Evolutionary conservation across 2,329 filamentous ascomycete species (phyloP).

Genomic region (Exophiala xenobiotica): DNA sequence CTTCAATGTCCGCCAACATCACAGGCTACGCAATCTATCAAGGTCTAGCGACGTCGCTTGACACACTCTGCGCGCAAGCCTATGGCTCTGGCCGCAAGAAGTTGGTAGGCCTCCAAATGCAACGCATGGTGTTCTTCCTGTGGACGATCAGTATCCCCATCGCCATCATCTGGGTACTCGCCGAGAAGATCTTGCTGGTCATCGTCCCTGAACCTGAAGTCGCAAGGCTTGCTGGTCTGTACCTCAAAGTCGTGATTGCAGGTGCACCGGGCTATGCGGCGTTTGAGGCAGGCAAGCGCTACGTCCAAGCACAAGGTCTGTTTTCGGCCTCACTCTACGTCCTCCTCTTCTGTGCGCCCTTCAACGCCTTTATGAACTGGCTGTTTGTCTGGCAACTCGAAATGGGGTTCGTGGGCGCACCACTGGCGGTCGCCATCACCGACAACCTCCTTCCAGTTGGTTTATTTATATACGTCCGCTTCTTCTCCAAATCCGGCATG

Average conservation of each 20-base stretch:
- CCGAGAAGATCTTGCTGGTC: conserved; percentile 61
- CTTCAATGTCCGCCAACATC: conserved; percentile 78
- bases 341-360: conserved; percentile 74
- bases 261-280: conserved; percentile 73
- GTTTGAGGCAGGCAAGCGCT: conserved; percentile 81
- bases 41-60: conserved; percentile 75
- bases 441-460: conserved; percentile 71
- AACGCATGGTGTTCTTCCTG: conserved; percentile 78
- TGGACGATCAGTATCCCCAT: conserved; percentile 72
- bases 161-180: conserved; percentile 67
- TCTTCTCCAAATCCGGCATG: conserved; percentile 56
- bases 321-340: conserved; percentile 82
- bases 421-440: conserved; percentile 72
- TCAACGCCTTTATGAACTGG: conserved; percentile 80
- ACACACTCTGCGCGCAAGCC: conserved; percentile 90
- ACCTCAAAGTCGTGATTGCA: conserved; percentile 67
- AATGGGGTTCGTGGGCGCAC: conserved; percentile 75
- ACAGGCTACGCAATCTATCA: conserved; percentile 75
- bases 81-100: conserved; percentile 89
- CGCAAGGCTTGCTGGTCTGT: conserved; percentile 69
- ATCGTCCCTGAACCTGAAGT: conserved; percentile 73
- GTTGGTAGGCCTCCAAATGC: conserved; percentile 79
- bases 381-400: conserved; percentile 70
- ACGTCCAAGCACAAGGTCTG: conserved; percentile 82
- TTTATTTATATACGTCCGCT: conserved; percentile 72